phyloP scores from a whole-genome alignment of 768 basidiomycete genomes.

The Pluteus cervinus region DNA sequence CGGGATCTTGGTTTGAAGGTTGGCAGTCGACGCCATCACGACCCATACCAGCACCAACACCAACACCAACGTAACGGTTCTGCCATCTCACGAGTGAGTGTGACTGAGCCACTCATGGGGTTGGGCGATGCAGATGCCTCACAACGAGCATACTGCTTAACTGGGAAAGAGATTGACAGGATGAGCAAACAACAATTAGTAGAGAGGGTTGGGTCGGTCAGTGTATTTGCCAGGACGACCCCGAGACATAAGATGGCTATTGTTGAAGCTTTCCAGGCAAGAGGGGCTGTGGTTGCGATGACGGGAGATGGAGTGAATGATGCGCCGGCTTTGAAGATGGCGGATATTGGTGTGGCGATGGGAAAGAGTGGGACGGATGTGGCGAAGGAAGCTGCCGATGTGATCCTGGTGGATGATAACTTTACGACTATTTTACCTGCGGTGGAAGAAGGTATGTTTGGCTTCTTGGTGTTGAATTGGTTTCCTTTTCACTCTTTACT shows the following conservation, averaged over 20 bases:
- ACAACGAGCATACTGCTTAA: constrained; percentile 59
- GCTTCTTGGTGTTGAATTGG: neutral
- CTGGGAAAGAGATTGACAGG: constrained; percentile 79
- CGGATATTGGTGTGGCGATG: constrained; percentile 97
- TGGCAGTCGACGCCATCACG: no score
- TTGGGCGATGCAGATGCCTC: no score
- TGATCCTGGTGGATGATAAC: constrained; percentile 96
- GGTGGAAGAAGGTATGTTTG: constrained; percentile 74
- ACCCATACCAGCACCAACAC: no score
- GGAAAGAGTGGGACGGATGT: constrained; percentile 98
- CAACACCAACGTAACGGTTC: constrained; percentile 44
- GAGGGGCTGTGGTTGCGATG: constrained; percentile 93
- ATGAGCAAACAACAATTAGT: constrained; percentile 76
- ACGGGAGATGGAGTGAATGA: constrained; percentile 98
- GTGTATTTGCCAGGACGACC: constrained; percentile 92
- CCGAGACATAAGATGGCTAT: constrained; percentile 98
- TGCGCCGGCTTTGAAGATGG: constrained; percentile 95
- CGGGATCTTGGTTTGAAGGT: constrained; percentile 77
- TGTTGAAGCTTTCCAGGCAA: constrained; percentile 85
- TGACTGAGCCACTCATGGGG: no score
- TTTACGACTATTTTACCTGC: constrained; percentile 93
- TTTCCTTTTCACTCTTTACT: neutral
- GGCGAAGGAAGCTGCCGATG: constrained; percentile 96
- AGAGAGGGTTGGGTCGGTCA: constrained; percentile 76
- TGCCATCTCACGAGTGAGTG: constrained; percentile 35